These are phyloP conservation scores for Sodiomyces alkalinus DNA, from an alignment of 2,329 filamentous ascomycete genomes.

Conservation along the genomic window DNA sequence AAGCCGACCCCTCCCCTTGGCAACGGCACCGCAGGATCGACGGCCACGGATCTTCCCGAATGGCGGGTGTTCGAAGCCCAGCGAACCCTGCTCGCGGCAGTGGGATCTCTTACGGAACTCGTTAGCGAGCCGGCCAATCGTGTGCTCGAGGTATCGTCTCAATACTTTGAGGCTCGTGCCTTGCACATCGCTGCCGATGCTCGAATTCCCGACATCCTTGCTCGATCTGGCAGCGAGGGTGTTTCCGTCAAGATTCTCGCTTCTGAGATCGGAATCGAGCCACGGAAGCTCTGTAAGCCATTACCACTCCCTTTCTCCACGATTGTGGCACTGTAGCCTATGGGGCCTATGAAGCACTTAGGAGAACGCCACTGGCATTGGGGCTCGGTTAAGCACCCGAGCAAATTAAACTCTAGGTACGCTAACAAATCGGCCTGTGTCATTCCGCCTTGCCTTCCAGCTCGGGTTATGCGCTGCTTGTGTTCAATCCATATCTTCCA, in stretches of 20 bases:
- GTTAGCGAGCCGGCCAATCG: constrained; percentile 15
- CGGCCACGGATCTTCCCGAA: background rate
- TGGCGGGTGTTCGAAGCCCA: constrained; percentile 15
- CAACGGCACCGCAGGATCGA: background rate
- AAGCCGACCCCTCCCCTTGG: background rate
- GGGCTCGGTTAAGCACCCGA: no score
- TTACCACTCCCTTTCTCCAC: background rate
- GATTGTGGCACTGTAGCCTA: no score
- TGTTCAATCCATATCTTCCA: constrained; percentile 19
- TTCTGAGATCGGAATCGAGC: constrained; percentile 13
- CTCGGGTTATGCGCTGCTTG: constrained; percentile 17
- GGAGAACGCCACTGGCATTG: no score
- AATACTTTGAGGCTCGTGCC: constrained; percentile 18
- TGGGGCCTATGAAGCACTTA: no score
- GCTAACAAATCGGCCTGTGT: no score
- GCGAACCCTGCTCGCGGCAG: constrained; percentile 14
- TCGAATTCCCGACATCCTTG: constrained; percentile 17
- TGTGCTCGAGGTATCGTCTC: constrained; percentile 16
- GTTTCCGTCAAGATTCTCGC: constrained; percentile 11
- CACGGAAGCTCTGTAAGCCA: constrained; percentile 14
- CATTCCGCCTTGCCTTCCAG: no score
- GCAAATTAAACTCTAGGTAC: no score
- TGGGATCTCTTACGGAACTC: constrained; percentile 18
- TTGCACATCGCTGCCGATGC: constrained; percentile 17
- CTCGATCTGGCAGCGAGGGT: constrained; percentile 11